A percentile compares a stretch with the other conserved stretches of the same genome.
Conservation (phyloP, 441 rosid genomes). For the Daphne laureola region DNA sequence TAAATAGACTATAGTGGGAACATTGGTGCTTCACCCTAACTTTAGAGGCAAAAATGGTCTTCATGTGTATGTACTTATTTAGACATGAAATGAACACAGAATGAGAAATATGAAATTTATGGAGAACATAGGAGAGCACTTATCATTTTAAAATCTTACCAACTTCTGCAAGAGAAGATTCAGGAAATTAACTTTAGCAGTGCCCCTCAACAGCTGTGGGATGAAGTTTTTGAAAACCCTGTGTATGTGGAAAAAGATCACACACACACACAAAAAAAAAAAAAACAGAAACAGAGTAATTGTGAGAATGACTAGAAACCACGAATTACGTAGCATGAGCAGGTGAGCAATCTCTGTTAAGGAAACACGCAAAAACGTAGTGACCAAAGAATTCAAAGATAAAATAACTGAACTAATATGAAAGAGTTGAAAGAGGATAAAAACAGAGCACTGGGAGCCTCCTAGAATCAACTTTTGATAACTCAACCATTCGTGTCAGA, state of each 20-base stretch:
- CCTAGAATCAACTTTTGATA: too few species aligned
- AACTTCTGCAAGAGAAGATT: constrained; percentile 47
- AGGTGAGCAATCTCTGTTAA: neutral
- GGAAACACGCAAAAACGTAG: constrained; percentile 7
- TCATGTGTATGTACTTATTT: too few species aligned
- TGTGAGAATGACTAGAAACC: constrained; percentile 6
- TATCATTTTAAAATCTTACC: constrained; percentile 36
- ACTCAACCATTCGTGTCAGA: too few species aligned
- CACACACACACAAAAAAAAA: too few species aligned
- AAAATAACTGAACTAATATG: too few species aligned
- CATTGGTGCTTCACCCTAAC: too few species aligned
- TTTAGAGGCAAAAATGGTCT: too few species aligned
- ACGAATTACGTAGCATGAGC: constrained; percentile 4
- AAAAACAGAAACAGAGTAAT: neutral
- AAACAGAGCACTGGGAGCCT: too few species aligned
- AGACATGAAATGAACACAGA: too few species aligned
- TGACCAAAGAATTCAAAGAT: neutral
- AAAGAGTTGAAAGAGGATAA: too few species aligned
- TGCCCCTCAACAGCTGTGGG: constrained; percentile 52
- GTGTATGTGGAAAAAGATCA: constrained; percentile 15
- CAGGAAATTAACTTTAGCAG: constrained; percentile 39
- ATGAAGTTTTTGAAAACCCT: constrained; percentile 82
- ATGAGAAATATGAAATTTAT: too few species aligned
- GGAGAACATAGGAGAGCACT: neutral
- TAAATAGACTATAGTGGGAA: too few species aligned